phyloP scores from a whole-genome alignment of 2,329 filamentous ascomycete genomes.

The Fusarium pseudoanthophilum region DNA sequence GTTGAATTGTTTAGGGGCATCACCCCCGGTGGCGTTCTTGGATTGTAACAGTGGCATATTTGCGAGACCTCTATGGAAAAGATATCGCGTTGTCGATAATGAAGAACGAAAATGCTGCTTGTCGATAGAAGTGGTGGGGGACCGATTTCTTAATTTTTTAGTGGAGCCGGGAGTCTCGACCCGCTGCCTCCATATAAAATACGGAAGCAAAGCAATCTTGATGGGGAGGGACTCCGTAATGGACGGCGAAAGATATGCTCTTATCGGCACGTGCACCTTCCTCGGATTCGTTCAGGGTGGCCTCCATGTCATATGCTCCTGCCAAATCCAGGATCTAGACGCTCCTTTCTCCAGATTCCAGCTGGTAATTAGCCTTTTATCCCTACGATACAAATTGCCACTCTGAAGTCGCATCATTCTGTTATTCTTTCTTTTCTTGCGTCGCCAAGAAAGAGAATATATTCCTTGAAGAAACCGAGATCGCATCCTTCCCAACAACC shows the following conservation, averaged over 20 bases:
- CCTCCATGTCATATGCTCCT: constrained; percentile 44
- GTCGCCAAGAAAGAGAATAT: constrained; percentile 1
- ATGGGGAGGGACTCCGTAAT: constrained; percentile 11
- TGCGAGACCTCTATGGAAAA: constrained; percentile 31
- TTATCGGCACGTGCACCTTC: constrained; percentile 44
- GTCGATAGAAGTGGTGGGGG: constrained; percentile 43
- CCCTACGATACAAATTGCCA: constrained; percentile 33
- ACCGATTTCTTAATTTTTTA: constrained; percentile 46
- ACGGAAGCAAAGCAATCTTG: background rate
- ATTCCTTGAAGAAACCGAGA: constrained; percentile 10
- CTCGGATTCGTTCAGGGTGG: constrained; percentile 33
- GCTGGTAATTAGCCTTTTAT: constrained; percentile 30
- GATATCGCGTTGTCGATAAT: constrained; percentile 19
- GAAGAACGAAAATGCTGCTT: constrained; percentile 34
- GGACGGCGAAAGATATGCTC: constrained; percentile 9
- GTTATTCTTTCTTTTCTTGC: background rate
- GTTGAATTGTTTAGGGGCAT: constrained; percentile 81
- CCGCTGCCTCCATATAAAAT: constrained; percentile 13
- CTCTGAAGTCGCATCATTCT: constrained; percentile 25
- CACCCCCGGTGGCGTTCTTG: constrained; percentile 57
- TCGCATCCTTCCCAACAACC: constrained; percentile 8
- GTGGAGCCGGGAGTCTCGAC: constrained; percentile 32
- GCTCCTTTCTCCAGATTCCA: constrained; percentile 44
- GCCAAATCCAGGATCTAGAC: constrained; percentile 41
- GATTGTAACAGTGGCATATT: constrained; percentile 65